Percentiles rank a stretch among this genome's conserved stretches.
Evolutionary conservation across 2,329 filamentous ascomycete genomes (phyloP).

Genomic region (Alternaria sp.): DNA sequence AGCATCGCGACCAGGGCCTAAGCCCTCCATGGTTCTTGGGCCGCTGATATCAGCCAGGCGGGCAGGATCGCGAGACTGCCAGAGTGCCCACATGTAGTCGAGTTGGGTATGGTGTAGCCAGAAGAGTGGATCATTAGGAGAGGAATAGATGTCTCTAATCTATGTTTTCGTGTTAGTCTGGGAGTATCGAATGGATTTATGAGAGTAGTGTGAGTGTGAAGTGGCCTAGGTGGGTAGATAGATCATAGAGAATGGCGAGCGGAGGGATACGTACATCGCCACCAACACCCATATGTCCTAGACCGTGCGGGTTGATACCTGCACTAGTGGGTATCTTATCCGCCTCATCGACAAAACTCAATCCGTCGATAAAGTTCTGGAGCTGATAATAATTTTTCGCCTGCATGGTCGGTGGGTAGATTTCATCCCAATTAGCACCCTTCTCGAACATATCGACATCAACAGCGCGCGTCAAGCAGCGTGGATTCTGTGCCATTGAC

Average conservation of each 20-base stretch:
- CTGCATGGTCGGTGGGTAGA: not conserved
- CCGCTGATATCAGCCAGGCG: not conserved
- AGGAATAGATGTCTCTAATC: not conserved
- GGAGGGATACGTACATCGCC: not conserved
- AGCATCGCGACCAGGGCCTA: not conserved
- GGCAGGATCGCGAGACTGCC: not conserved
- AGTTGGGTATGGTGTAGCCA: not conserved
- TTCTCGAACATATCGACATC: not conserved
- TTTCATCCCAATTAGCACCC: not conserved
- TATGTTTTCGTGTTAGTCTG: not conserved
- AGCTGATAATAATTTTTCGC: constrained; percentile 1
- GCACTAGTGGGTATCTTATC: not conserved
- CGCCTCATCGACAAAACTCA: not conserved
- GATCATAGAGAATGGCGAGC: not conserved
- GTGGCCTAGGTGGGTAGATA: not conserved
- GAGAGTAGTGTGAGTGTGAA: not conserved
- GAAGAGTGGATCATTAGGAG: not conserved
- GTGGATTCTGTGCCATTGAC: not conserved
- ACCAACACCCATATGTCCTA: not conserved
- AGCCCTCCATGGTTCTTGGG: not conserved
- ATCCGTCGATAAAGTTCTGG: not conserved
- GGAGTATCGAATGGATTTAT: not conserved
- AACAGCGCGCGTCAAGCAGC: not conserved
- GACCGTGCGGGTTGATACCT: not conserved
- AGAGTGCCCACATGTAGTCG: constrained; percentile 4